Percentiles rank a stretch among this genome's conserved stretches.
phyloP scores from a whole-genome alignment of 441 rosid species.

The Adansonia gregorii region DNA sequence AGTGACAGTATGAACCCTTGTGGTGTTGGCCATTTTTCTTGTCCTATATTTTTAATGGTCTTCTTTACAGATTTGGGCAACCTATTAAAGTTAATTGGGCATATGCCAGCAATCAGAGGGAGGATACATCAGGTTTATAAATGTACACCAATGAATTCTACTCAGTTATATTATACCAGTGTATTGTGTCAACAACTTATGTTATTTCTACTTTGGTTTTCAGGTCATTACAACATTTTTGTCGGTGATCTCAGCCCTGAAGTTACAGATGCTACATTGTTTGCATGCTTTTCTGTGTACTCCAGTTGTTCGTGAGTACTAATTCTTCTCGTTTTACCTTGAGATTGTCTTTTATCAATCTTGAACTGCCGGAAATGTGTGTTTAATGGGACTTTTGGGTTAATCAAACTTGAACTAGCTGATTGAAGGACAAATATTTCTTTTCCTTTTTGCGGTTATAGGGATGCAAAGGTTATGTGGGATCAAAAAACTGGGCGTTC shows the following conservation, averaged over 20 bases:
- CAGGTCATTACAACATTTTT: conserved; percentile 82
- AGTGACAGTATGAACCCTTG: conserved; percentile 29
- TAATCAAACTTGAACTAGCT: background rate
- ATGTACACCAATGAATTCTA: background rate
- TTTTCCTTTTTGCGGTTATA: conserved; percentile 24
- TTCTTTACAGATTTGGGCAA: conserved; percentile 69
- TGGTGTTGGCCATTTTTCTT: background rate
- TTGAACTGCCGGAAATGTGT: background rate
- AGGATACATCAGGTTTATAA: conserved; percentile 75
- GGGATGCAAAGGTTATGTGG: conserved; percentile 98
- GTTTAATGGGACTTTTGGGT: background rate
- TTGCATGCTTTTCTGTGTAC: conserved; percentile 66
- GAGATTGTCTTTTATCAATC: background rate
- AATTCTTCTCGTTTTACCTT: conserved; percentile 2
- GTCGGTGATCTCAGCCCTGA: conserved; percentile 96
- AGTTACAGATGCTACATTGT: conserved; percentile 83
- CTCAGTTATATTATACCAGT: background rate
- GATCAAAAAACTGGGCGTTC: conserved; percentile 94
- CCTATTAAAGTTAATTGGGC: conserved; percentile 94
- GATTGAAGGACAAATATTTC: background rate
- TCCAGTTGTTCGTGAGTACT: conserved; percentile 74
- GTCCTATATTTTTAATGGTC: conserved; percentile 17
- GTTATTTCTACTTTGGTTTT: conserved; percentile 9
- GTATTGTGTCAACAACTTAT: background rate
- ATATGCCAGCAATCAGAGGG: conserved; percentile 86